Evolutionary conservation across 2,329 filamentous ascomycete species (phyloP).

Genomic region (Colletotrichum eremochloae): DNA sequence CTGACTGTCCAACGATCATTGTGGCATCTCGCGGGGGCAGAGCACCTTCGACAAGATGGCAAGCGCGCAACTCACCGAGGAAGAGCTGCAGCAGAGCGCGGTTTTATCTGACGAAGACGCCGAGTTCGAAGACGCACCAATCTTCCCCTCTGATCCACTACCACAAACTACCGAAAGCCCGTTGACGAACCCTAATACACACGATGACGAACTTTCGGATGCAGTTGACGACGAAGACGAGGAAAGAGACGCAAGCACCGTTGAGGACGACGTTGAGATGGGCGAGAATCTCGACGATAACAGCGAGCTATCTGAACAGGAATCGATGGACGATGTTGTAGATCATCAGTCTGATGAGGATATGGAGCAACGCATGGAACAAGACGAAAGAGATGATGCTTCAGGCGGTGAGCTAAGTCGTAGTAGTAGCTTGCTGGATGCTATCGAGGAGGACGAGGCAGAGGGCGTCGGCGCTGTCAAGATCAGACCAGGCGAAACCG

Average conservation of each 20-base stretch:
- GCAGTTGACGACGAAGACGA: conserved; percentile 42
- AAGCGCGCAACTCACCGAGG: conserved; percentile 67
- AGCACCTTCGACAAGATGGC: conserved; percentile 53
- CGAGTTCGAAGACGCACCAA: conserved; percentile 56
- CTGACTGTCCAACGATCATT: not conserved
- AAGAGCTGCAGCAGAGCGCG: conserved; percentile 69
- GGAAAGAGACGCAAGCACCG: conserved; percentile 43
- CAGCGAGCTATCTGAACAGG: conserved; percentile 56
- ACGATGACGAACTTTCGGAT: conserved; percentile 32
- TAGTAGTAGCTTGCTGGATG: conserved; percentile 39
- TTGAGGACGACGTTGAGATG: conserved; percentile 53
- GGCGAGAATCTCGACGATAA: conserved; percentile 47
- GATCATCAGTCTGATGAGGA: conserved; percentile 54
- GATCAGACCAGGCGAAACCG: conserved; percentile 65
- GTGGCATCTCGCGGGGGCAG: not conserved
- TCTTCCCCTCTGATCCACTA: conserved; percentile 45
- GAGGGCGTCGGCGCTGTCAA: conserved; percentile 71
- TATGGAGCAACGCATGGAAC: conserved; percentile 51
- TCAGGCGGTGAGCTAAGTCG: conserved; percentile 23
- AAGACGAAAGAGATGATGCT: conserved; percentile 48
- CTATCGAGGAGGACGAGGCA: conserved; percentile 53
- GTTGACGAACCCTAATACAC: conserved; percentile 18
- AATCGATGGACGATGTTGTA: conserved; percentile 54
- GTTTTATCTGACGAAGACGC: conserved; percentile 63
- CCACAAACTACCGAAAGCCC: conserved; percentile 39